Evolutionary conservation across 1,284 basidiomycete species (phyloP).

Genomic region (Volvariella volvacea): DNA sequence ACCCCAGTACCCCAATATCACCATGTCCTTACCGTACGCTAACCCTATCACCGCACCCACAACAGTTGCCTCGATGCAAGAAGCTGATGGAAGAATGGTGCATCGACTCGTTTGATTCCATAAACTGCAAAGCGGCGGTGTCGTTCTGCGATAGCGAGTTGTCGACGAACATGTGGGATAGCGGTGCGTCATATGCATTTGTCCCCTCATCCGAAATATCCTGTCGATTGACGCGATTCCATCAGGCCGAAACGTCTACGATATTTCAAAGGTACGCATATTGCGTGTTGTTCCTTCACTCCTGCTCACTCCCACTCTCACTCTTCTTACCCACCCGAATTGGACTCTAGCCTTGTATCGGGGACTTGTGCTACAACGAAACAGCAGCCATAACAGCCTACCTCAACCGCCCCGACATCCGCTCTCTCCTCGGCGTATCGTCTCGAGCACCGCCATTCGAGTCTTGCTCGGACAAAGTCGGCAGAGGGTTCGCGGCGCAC

Average conservation of each 20-base stretch:
- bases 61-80: constrained; percentile 51
- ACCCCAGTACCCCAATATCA: no score
- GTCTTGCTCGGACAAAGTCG: constrained; percentile 50
- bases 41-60: no score
- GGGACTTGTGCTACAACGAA: constrained; percentile 53
- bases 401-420: constrained; percentile 52
- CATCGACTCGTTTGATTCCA: constrained; percentile 51
- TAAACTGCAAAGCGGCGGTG: constrained; percentile 54
- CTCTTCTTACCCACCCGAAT: not conserved
- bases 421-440: constrained; percentile 54
- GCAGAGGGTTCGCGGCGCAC: constrained; percentile 36
- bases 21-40: no score
- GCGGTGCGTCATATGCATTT: constrained; percentile 30
- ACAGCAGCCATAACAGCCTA: constrained; percentile 40
- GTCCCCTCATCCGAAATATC: not conserved
- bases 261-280: constrained; percentile 54
- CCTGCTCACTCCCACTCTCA: not conserved
- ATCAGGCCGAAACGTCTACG: constrained; percentile 59
- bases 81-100: constrained; percentile 38
- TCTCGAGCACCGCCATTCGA: constrained; percentile 42
- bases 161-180: constrained; percentile 44
- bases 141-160: constrained; percentile 56
- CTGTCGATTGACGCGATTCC: not conserved
- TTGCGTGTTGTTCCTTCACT: not conserved
- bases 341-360: constrained; percentile 37